Evolutionary conservation across 2,329 filamentous ascomycete genomes (phyloP).

Genomic region (Alternaria dauci): DNA sequence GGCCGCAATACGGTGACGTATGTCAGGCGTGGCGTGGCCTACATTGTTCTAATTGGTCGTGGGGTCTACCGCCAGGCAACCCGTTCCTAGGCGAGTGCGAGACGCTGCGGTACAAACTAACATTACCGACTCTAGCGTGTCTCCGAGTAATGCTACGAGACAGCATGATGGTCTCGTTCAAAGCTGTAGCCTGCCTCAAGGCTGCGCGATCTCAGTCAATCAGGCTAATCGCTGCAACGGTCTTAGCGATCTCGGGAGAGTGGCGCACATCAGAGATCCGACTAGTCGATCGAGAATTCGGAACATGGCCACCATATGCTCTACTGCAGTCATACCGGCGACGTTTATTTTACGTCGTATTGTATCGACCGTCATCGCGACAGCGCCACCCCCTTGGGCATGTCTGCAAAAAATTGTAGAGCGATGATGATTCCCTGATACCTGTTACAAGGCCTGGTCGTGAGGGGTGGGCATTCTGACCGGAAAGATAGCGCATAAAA

Average conservation of each 20-base stretch:
- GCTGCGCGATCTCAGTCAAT: neutral
- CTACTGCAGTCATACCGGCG: neutral
- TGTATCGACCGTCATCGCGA: neutral
- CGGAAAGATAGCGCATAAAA: slow-evolving; percentile 8
- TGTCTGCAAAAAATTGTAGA: slow-evolving; percentile 3
- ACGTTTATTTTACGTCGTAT: neutral
- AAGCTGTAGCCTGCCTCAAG: neutral
- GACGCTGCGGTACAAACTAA: neutral
- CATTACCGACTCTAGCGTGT: neutral
- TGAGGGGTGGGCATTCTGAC: slow-evolving; percentile 22
- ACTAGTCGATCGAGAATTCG: neutral
- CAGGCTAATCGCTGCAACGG: neutral
- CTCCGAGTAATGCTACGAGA: neutral
- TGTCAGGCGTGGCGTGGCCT: slow-evolving; percentile 4
- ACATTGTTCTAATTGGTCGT: slow-evolving; percentile 6
- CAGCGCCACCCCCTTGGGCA: neutral
- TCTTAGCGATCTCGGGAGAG: neutral
- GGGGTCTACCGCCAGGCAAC: neutral
- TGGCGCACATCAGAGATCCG: neutral
- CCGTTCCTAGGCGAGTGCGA: slow-evolving; percentile 2
- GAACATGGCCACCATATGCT: neutral
- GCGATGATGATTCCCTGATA: neutral
- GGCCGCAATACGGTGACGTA: slow-evolving; percentile 14
- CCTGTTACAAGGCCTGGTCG: slow-evolving; percentile 12
- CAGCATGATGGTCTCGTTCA: neutral